Base-by-base conservation (phyloP, 2,329 filamentous ascomycete species). In the Curvularia sp. region DNA sequence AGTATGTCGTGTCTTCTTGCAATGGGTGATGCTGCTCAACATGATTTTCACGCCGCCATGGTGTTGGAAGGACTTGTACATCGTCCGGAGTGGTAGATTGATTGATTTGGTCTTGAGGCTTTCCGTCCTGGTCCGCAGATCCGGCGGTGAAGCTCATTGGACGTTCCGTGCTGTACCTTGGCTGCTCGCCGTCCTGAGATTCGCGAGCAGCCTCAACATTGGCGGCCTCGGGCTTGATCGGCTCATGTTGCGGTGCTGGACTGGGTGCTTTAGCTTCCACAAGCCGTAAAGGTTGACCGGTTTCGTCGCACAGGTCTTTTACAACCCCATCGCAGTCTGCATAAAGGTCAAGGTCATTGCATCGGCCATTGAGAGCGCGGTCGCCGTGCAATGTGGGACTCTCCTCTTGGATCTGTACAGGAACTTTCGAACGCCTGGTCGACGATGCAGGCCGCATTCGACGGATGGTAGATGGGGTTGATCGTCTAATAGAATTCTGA, bases 91-190 rank as follows among this genome's bases (percentile, higher is more conserved):
- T n/a, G 21, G 50, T 53, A 38, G 43, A 47, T 19, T 64, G 67
- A 51, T 73, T 75, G 65, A 77, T 74, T 53, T 76, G 70, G 45
- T 77, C 75, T 38, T 76, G 74, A 13, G 72, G 73, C 23, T 67
- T 66, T 25, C 74, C 75, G 53, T 73, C 68, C 18, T 69, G 64
- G 59, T 77, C 75, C 21, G 70, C 67, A 49, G 70, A 67, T 12
- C 71, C 71, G 39, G 70, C 75, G 25, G 76, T 57, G 49, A 77
- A 77, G 59, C 75, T 77, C 75, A 77, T 77, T 5, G 74, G 75
- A 19, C 75, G 65, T 27, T 74, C 74, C 12, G 63, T 63, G 53
- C 73, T 75, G 47, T 70, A 72, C 47, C 71, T 67, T 34, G 64
- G 57, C 12, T 46, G 32, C 4, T 66, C 66, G 7, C 65, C 69